These are phyloP conservation scores for Serpula lacrymans DNA, from an alignment of 768 basidiomycete species.

Conservation along the genomic window DNA sequence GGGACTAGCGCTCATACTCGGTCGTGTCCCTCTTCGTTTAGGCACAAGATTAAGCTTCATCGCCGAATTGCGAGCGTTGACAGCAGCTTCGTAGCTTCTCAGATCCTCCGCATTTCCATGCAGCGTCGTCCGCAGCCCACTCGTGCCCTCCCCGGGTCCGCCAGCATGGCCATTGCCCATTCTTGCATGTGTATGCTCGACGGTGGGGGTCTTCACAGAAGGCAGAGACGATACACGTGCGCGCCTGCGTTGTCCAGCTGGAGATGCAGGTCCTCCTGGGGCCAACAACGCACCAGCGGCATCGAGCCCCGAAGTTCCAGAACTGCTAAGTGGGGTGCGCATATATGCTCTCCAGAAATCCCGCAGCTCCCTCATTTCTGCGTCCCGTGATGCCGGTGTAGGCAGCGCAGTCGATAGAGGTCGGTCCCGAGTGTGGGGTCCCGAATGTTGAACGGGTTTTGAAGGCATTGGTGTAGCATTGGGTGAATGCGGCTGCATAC, in stretches of 20 bases:
- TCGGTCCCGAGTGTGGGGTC: constrained; percentile 16
- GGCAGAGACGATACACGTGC: constrained; percentile 66
- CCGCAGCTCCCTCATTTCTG: constrained; percentile 47
- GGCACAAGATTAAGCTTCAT: constrained; percentile 55
- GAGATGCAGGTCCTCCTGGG: too few species aligned
- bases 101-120: constrained; percentile 58
- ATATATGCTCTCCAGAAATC: constrained; percentile 78
- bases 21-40: constrained; percentile 28
- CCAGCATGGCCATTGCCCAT: constrained; percentile 17
- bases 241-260: constrained; percentile 34
- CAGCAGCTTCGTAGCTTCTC: constrained; percentile 70
- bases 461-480: constrained; percentile 48
- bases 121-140: constrained; percentile 37
- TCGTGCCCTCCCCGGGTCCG: constrained; percentile 20
- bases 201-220: constrained; percentile 61
- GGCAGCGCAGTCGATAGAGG: constrained; percentile 23
- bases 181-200: constrained; percentile 18
- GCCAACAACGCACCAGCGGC: constrained; percentile 13
- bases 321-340: constrained; percentile 56
- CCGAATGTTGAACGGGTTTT: constrained; percentile 11
- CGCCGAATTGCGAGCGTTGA: constrained; percentile 64
- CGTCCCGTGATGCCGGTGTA: constrained; percentile 33
- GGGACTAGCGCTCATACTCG: constrained; percentile 15
- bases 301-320: constrained; percentile 15
- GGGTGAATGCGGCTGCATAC: constrained; percentile 34